Conservation (phyloP, 306 rosid genomes). For the Senna tora region DNA sequence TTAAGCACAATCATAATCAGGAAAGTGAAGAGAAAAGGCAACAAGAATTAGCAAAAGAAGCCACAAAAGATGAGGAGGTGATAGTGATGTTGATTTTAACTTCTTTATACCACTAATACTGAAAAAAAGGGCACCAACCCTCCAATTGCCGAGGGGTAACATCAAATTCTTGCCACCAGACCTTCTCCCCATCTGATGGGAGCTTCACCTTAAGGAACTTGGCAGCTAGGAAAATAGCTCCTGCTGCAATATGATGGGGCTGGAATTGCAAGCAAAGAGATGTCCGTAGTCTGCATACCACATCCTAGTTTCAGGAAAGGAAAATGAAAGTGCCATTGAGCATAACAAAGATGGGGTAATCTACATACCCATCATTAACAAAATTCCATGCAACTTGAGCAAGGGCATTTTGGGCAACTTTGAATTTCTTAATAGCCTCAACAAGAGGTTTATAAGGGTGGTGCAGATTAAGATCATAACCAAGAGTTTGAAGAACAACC, state of each 20-base stretch:
- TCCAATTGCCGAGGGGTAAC: conserved; percentile 99
- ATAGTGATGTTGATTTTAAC: conserved; percentile 44
- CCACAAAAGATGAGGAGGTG: conserved; percentile 31
- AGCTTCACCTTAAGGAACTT: conserved; percentile 97
- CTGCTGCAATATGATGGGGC: conserved; percentile 98
- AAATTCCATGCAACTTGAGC: conserved; percentile 99
- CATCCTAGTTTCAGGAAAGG: conserved; percentile 63
- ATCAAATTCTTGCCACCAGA: conserved; percentile 99
- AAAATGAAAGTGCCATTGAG: conserved; percentile 55
- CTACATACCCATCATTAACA: conserved; percentile 95
- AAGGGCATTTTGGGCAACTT: conserved; percentile 96
- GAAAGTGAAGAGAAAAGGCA: conserved; percentile 7
- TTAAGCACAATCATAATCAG: conserved; percentile 22
- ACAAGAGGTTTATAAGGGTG: conserved; percentile 99
- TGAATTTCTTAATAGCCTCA: conserved; percentile 98
- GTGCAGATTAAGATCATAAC: conserved; percentile 85
- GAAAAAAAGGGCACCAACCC: conserved; percentile 80
- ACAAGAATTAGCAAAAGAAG: conserved; percentile 15
- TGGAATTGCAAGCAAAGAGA: conserved; percentile 98
- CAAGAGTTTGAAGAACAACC: conserved; percentile 95
- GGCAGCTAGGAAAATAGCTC: conserved; percentile 99
- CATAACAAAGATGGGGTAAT: conserved; percentile 47
- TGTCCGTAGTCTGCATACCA: conserved; percentile 93
- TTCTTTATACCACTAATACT: conserved; percentile 52
- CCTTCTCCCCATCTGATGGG: conserved; percentile 98